Base-by-base conservation (phyloP, 2,329 filamentous ascomycete genomes). In the Thelonectria olida region DNA sequence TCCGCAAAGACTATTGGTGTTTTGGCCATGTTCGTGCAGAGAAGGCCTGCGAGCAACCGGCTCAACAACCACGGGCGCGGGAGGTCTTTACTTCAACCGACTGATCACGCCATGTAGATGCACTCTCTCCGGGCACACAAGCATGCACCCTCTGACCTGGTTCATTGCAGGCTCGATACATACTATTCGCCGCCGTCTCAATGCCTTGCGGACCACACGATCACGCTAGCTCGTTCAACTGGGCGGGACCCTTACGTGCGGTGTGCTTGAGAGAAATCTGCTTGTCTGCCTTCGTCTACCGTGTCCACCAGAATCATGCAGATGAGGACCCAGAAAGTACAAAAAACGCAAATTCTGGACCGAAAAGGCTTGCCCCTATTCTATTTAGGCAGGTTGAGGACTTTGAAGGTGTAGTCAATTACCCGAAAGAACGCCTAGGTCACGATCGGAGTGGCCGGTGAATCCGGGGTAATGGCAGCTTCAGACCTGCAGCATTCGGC, bases 31-130 rank as follows among this genome's bases (percentile, higher is more conserved):
- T 57, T 42, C 59, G 34, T 39, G 59, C 52, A 55, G 51, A 20
- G 44, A 57, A 61, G 22, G 31, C 42, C 50, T 68, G 63, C 63
- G 58, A 63, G 61, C 65, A 58, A 63, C 63, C 42, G 50, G 50
- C 52, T 56, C 54, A 68, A 42, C 57, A 60, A 59, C 57, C 50
- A 58, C 54, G 57, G 50, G 52, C 44, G 58, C 39, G 27, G 59
- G 45, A 28, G 47, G 62, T 56, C 48, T 57, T 50, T 41, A 49
- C 39, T 19, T 60, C 50, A 19, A 56, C 52, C 45, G 56, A 38
- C 51, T 55, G 28, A 61, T 71, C 67, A 71, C 54, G 55, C 59
- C 66, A 70, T 67, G 63, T 51, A 54, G 61, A 66, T 70, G 66
- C 66, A 65, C 50, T 44, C 54, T 42, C 25, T 41, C 45, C 34